Percentiles rank a stretch among this genome's conserved stretches.
phyloP scores from a whole-genome alignment of 176 grass and related monocot species.

The Pontederia paniculata region DNA sequence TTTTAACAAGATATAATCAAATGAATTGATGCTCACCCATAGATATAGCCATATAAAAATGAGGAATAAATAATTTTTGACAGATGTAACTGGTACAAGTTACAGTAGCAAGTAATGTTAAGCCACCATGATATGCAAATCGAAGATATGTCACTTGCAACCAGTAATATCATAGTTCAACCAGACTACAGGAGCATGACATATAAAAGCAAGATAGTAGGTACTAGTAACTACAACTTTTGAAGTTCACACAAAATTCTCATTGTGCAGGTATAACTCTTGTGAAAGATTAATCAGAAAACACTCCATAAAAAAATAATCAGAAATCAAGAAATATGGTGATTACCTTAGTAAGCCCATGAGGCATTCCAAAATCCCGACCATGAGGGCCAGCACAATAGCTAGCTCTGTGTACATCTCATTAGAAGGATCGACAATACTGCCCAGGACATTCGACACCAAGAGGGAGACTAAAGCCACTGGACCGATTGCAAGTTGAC shows the following conservation, averaged over 20 bases:
- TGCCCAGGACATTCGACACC: conserved; percentile 85
- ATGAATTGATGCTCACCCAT: too few species aligned
- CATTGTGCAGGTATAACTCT: background rate
- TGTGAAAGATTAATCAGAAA: background rate
- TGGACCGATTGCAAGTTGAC: conserved; percentile 81
- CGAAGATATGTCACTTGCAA: too few species aligned
- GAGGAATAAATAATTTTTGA: too few species aligned
- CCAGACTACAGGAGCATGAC: too few species aligned
- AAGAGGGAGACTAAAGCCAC: conserved; percentile 84
- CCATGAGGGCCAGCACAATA: conserved; percentile 81
- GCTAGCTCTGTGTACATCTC: conserved; percentile 75
- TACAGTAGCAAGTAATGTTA: too few species aligned
- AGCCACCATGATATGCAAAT: too few species aligned
- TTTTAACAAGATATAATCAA: too few species aligned
- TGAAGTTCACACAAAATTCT: background rate
- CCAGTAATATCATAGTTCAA: too few species aligned
- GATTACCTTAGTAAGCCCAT: conserved; percentile 85
- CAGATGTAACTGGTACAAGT: too few species aligned
- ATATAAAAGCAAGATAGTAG: too few species aligned
- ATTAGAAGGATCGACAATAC: conserved; percentile 68
- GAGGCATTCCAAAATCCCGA: conserved; percentile 80
- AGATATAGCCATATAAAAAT: too few species aligned
- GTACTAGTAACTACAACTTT: too few species aligned
- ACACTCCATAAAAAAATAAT: background rate
- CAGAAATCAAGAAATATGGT: conserved; percentile 7